A percentile compares a stretch with the other conserved stretches of the same genome.
Evolutionary conservation across 352 stramenopile genomes (phyloP).

Genomic region (Phytophthora foliorum): DNA sequence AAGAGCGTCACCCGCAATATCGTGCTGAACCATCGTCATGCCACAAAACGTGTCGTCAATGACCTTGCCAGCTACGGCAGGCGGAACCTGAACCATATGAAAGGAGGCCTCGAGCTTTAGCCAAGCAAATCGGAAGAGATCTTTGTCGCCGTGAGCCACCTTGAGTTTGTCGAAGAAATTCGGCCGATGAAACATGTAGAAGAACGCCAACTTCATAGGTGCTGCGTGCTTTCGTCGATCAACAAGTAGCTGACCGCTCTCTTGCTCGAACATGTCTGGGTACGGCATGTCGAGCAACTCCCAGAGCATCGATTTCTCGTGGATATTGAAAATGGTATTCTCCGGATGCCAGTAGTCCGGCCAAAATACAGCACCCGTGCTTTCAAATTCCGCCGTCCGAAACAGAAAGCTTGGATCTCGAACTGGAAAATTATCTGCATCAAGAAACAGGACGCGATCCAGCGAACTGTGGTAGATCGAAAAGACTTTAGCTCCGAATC

Average conservation of each 20-base stretch:
- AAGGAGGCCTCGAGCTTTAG: conserved; percentile 52
- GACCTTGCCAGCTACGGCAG: conserved; percentile 44
- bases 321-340: conserved; percentile 70
- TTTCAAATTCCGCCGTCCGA: conserved; percentile 38
- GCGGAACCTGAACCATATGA: conserved; percentile 61
- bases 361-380: conserved; percentile 65
- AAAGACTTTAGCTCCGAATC: conserved; percentile 63
- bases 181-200: conserved; percentile 56
- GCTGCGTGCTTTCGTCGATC: conserved; percentile 40
- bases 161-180: conserved; percentile 45
- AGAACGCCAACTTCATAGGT: conserved; percentile 44
- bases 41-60: conserved; percentile 52
- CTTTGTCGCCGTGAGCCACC: conserved; percentile 65
- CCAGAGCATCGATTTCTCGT: conserved; percentile 60
- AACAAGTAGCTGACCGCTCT: conserved; percentile 66
- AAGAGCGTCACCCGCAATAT: conserved; percentile 41
- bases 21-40: conserved; percentile 58
- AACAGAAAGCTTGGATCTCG: conserved; percentile 62
- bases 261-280: conserved; percentile 72
- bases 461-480: conserved; percentile 53
- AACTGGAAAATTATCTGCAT: conserved; percentile 64
- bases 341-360: conserved; percentile 71
- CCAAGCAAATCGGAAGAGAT: conserved; percentile 72
- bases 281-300: conserved; percentile 53
- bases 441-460: conserved; percentile 61